Evolutionary conservation across 108 stramenopile genomes (phyloP), one percentile per base, ranked within the genome.

Genomic region (Ochromonas danica): DNA sequence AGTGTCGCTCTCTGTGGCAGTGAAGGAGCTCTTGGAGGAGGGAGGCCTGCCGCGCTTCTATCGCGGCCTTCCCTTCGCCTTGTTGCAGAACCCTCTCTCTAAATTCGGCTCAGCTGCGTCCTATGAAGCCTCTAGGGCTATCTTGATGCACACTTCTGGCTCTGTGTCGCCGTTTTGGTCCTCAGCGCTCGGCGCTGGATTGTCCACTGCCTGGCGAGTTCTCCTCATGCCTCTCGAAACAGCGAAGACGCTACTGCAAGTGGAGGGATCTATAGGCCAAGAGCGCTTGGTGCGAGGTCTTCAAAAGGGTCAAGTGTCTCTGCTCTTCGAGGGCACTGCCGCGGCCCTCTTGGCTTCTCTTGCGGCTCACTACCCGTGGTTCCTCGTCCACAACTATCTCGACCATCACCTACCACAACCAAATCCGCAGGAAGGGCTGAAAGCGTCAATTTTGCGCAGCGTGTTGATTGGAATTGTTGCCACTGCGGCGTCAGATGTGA

Each of bases 331-430:
- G 33, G 86, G 86, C 2, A 82, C 84, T 6, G 22, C 80, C 22
- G 82, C 82, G 14, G 41, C 82, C 17, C 81, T 84, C n/a, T 78
- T 81, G 31, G 79, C 84, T 0, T 83, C 82, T 6, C 81, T 85
- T 71, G 81, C 83, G n/a, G 77, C 80, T 3, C 86, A 86, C 75
- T 86, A 85, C 38, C 86, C 86, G 0, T 86, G 83, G 83, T 85
- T 40, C 42, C 61, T 61, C 17, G 82, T 78, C 10, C 85, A 85
- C 83, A 86, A 86, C 27, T 83, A 78, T 14, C 60, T 86, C 39
- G 80, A 79, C 2, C 71, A 84, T 35, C 35, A 31, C 43, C 42
- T 86, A 35, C 43, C 75, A 1, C 36, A 79, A 22, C 78, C 84
- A 0, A 42, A 81, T 1, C 27, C 67, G 0, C 43, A 74, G 36